Evolutionary conservation across 1,284 basidiomycete species (phyloP).

Genomic region (Melampsora americana): DNA sequence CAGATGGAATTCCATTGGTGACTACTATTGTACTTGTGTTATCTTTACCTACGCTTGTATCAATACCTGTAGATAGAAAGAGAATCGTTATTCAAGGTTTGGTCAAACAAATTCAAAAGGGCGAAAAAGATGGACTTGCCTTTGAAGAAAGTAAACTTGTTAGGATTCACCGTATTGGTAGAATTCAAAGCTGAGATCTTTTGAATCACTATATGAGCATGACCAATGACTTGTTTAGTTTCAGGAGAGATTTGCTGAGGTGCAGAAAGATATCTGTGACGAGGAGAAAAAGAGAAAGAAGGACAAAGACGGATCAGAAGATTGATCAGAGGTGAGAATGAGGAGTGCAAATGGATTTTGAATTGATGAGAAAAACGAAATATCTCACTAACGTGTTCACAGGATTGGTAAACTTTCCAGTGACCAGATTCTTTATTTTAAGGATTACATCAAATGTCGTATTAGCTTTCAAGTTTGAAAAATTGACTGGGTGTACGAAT

Average conservation of each 20-base stretch:
- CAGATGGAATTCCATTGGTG: conserved; percentile 15
- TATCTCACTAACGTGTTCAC: conserved; percentile 8
- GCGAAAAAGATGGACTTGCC: conserved; percentile 2
- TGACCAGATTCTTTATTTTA: conserved; percentile 32
- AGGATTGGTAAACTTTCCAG: conserved; percentile 29
- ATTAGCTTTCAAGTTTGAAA: conserved; percentile 29
- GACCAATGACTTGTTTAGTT: conserved; percentile 36
- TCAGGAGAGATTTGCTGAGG: conserved; percentile 15
- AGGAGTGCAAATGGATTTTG: background rate
- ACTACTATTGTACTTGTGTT: conserved; percentile 11
- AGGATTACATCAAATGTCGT: conserved; percentile 20
- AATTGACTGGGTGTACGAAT: conserved; percentile 33
- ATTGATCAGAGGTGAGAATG: background rate
- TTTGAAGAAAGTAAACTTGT: conserved; percentile 34
- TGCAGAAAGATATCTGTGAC: conserved; percentile 27
- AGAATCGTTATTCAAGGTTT: background rate
- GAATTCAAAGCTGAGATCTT: conserved; percentile 14
- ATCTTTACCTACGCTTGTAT: conserved; percentile 6
- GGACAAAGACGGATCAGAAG: background rate
- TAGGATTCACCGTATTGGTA: conserved; percentile 13
- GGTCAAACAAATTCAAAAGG: background rate
- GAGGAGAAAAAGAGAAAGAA: background rate
- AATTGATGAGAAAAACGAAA: background rate
- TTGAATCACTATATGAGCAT: conserved; percentile 34
- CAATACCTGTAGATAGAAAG: conserved; percentile 5